These are phyloP conservation scores for Colletotrichum sp. DNA, from an alignment of 2,329 filamentous ascomycete genomes.

Conservation along the genomic window DNA sequence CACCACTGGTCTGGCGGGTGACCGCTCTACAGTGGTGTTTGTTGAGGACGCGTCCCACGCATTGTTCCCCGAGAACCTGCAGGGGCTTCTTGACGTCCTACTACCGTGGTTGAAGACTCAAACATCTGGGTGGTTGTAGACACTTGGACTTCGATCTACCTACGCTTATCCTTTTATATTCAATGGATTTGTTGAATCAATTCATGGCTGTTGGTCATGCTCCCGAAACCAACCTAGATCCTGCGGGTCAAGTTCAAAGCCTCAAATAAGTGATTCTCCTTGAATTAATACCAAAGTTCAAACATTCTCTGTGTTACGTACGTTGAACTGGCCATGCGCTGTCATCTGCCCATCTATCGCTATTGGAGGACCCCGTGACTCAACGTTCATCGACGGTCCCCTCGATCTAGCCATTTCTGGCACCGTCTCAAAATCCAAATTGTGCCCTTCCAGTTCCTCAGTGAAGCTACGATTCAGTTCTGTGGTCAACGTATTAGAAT, in stretches of 20 bases:
- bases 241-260: neutral
- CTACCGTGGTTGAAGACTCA: neutral
- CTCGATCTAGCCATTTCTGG: neutral
- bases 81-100: neutral
- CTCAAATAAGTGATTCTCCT: fast-evolving
- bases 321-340: neutral
- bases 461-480: neutral
- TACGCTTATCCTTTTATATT: fast-evolving
- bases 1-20: neutral
- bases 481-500: neutral
- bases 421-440: neutral
- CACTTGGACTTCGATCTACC: neutral
- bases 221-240: neutral
- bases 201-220: neutral
- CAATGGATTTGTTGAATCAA: neutral
- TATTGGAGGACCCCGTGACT: neutral
- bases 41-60: neutral
- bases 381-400: neutral
- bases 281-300: neutral
- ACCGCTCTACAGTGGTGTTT: neutral
- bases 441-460: neutral
- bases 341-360: too few species aligned
- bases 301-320: neutral
- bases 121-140: neutral
- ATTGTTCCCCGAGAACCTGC: neutral